Conservation (phyloP, 1,284 basidiomycete genomes). For the Moesziomyces sp. region DNA sequence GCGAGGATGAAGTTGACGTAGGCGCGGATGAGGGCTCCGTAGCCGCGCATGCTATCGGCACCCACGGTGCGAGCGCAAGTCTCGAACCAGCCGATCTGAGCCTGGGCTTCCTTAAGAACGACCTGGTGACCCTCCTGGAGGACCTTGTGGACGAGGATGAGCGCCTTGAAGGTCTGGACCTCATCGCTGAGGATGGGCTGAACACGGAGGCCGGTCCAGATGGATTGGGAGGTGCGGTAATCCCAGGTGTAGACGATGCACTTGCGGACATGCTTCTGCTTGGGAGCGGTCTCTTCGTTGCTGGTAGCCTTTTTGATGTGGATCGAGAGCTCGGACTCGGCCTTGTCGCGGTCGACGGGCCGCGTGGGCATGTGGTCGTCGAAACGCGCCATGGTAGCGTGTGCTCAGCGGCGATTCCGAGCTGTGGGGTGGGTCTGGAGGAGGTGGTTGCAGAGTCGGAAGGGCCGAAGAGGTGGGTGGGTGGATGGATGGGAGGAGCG, state of each 20-base stretch:
- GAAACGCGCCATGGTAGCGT: slow-evolving; percentile 37
- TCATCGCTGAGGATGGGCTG: slow-evolving; percentile 67
- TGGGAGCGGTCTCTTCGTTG: slow-evolving; percentile 65
- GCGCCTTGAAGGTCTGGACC: slow-evolving; percentile 67
- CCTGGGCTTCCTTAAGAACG: slow-evolving; percentile 65
- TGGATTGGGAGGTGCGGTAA: slow-evolving; percentile 65
- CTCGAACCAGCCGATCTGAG: slow-evolving; percentile 67
- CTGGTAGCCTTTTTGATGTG: slow-evolving; percentile 67
- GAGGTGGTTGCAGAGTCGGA: neutral
- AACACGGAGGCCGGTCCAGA: slow-evolving; percentile 65
- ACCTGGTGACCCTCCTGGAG: slow-evolving; percentile 66
- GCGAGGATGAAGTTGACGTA: slow-evolving; percentile 66
- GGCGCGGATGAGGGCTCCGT: slow-evolving; percentile 63
- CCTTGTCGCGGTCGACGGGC: slow-evolving; percentile 66
- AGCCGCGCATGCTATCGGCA: slow-evolving; percentile 60
- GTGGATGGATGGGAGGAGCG: slow-evolving; percentile 1
- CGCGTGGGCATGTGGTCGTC: slow-evolving; percentile 61
- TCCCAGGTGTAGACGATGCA: slow-evolving; percentile 68
- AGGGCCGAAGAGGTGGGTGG: slow-evolving; percentile 2
- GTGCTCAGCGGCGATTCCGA: neutral
- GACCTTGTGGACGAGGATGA: slow-evolving; percentile 67
- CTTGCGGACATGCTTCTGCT: slow-evolving; percentile 68
- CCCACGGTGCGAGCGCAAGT: slow-evolving; percentile 64
- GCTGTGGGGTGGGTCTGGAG: neutral
- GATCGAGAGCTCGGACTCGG: slow-evolving; percentile 64